phyloP scores from a whole-genome alignment of 2,329 filamentous ascomycete genomes.

The Lojkania enalia region DNA sequence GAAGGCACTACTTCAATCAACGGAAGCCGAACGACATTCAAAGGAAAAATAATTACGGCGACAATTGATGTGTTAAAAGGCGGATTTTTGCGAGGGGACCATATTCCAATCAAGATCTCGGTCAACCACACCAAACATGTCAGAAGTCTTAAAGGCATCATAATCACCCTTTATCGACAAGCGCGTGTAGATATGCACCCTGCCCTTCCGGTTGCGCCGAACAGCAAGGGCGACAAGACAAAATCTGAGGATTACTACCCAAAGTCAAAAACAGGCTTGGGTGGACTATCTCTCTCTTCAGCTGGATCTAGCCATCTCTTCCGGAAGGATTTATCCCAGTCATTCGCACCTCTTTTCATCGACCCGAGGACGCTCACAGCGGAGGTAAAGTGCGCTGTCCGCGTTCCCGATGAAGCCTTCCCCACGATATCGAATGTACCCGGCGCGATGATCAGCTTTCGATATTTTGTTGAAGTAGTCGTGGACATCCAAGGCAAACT shows the following conservation, averaged over 20 bases:
- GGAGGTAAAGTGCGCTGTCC: slow-evolving; percentile 78
- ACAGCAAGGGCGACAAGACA: slow-evolving; percentile 67
- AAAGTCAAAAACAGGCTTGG: slow-evolving; percentile 81
- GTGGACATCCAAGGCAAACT: slow-evolving; percentile 89
- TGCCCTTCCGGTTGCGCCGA: slow-evolving; percentile 62
- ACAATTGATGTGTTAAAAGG: slow-evolving; percentile 81
- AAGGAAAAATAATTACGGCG: slow-evolving; percentile 77
- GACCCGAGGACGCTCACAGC: slow-evolving; percentile 78
- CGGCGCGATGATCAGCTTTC: slow-evolving; percentile 92
- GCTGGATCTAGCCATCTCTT: slow-evolving; percentile 90
- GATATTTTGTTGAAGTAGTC: slow-evolving; percentile 90
- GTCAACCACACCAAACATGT: slow-evolving; percentile 88
- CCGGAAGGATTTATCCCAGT: slow-evolving; percentile 89
- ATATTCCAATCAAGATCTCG: slow-evolving; percentile 75
- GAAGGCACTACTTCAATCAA: slow-evolving; percentile 49
- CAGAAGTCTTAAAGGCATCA: slow-evolving; percentile 89
- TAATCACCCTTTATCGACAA: slow-evolving; percentile 88
- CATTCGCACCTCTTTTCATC: slow-evolving; percentile 84
- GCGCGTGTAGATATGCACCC: slow-evolving; percentile 84
- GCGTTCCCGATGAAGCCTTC: slow-evolving; percentile 87
- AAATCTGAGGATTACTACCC: slow-evolving; percentile 86
- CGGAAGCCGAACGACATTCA: slow-evolving; percentile 58
- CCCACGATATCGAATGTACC: slow-evolving; percentile 90
- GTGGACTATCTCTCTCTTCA: slow-evolving; percentile 82
- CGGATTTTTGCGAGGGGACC: slow-evolving; percentile 84